A percentile compares a stretch with the other conserved stretches of the same genome.
Evolutionary conservation across 257 asterid species (phyloP).

Genomic region (Gentiana dahurica): DNA sequence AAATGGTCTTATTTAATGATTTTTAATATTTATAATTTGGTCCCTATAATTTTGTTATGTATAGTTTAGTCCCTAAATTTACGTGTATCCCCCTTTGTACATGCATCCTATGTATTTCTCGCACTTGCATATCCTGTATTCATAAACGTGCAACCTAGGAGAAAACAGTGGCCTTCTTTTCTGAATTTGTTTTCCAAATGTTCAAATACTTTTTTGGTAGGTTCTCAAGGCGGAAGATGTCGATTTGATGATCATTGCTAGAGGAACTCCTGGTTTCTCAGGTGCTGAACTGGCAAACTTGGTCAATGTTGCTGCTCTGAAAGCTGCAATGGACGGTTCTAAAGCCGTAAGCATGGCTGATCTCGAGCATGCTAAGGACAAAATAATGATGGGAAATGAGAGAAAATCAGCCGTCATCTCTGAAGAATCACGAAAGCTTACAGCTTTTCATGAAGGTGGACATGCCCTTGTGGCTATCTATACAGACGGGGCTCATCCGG

Average conservation of each 20-base stretch:
- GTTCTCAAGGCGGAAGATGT: conserved; percentile 91
- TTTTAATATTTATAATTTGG: too few relatives aligned
- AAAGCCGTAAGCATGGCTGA: conserved; percentile 65
- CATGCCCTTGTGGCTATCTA: conserved; percentile 88
- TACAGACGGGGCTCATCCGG: conserved; percentile 80
- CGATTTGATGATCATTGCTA: conserved; percentile 67
- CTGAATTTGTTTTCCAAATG: not conserved
- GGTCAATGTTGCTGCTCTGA: conserved; percentile 75
- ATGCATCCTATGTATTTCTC: too few relatives aligned
- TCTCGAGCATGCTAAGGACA: conserved; percentile 88
- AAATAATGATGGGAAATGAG: conserved; percentile 92
- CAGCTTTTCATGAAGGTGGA: conserved; percentile 92
- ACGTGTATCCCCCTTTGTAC: too few relatives aligned
- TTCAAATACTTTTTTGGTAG: conserved; percentile 20
- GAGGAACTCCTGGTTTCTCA: conserved; percentile 90
- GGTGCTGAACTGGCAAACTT: conserved; percentile 96
- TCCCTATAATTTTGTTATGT: too few relatives aligned
- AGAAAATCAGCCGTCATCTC: conserved; percentile 87
- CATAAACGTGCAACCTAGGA: too few relatives aligned
- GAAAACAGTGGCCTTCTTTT: too few relatives aligned
- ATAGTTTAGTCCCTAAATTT: too few relatives aligned
- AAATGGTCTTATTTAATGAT: too few relatives aligned
- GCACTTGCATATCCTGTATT: too few relatives aligned
- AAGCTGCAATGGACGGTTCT: conserved; percentile 89
- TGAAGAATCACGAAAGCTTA: conserved; percentile 58